phyloP scores from a whole-genome alignment of 2,329 filamentous ascomycete species.

The Cladosporium sp. region DNA sequence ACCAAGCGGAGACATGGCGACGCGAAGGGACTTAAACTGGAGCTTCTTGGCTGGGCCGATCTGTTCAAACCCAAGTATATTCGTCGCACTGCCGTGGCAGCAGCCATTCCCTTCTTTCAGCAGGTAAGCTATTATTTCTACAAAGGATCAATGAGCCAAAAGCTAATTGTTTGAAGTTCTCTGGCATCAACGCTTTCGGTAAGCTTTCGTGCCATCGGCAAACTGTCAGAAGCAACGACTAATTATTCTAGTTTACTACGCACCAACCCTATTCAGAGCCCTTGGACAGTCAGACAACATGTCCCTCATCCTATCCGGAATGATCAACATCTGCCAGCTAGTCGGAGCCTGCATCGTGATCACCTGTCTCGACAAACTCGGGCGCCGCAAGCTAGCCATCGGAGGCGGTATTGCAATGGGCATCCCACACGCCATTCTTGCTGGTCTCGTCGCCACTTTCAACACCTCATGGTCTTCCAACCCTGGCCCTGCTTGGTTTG shows the following conservation, averaged over 20 bases:
- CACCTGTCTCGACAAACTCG: constrained; percentile 35
- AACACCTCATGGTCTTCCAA: background rate
- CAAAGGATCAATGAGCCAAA: constrained; percentile 4
- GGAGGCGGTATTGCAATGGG: constrained; percentile 42
- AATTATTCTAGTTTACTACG: no score
- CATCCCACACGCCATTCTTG: constrained; percentile 39
- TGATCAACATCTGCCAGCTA: constrained; percentile 36
- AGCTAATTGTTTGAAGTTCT: no score
- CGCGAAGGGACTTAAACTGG: constrained; percentile 32
- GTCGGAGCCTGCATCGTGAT: constrained; percentile 29
- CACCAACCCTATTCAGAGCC: constrained; percentile 37
- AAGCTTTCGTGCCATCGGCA: constrained; percentile 41
- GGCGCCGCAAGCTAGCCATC: constrained; percentile 33
- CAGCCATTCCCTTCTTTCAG: background rate
- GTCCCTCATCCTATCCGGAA: constrained; percentile 32
- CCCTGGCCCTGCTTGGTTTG: no score
- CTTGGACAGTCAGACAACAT: constrained; percentile 29
- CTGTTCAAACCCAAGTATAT: constrained; percentile 37
- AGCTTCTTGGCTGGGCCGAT: constrained; percentile 40
- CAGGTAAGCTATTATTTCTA: background rate
- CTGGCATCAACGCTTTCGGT: constrained; percentile 25
- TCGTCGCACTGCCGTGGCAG: background rate
- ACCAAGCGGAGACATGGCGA: constrained; percentile 18
- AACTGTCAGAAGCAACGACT: no score
- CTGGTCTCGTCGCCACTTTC: background rate